phyloP scores from a whole-genome alignment of 2,329 filamentous ascomycete species.

The Paracamarosporium sp. region DNA sequence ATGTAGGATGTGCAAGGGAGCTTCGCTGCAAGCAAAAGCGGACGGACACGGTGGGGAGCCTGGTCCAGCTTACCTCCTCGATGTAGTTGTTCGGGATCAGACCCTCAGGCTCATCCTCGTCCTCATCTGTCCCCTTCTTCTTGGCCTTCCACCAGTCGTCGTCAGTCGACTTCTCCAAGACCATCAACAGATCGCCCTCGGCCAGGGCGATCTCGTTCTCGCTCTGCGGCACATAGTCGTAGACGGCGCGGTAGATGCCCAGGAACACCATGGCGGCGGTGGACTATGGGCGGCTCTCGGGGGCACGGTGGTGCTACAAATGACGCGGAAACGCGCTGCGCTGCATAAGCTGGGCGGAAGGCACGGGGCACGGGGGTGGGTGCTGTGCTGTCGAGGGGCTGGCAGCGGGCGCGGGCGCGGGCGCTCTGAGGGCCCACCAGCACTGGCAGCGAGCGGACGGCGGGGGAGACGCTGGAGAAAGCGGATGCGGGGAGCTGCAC shows the following conservation, averaged over 20 bases:
- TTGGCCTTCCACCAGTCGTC: conserved; percentile 97
- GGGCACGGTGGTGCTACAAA: conserved; percentile 19
- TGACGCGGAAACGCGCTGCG: conserved; percentile 22
- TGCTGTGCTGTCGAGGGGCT: conserved; percentile 30
- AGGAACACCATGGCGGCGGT: conserved; percentile 78
- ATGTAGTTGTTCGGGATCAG: conserved; percentile 95
- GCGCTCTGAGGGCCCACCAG: neutral
- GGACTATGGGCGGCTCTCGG: conserved; percentile 1
- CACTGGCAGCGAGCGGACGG: neutral
- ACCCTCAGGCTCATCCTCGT: conserved; percentile 90
- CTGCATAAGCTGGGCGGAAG: conserved; percentile 39
- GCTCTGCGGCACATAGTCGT: conserved; percentile 89
- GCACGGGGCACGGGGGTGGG: conserved; percentile 22
- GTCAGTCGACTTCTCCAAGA: conserved; percentile 77
- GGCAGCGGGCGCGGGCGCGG: conserved; percentile 16
- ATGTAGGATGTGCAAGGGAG: neutral
- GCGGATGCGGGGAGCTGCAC: conserved; percentile 5
- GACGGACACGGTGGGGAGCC: neutral
- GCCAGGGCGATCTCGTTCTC: conserved; percentile 83
- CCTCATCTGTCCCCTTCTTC: conserved; percentile 78
- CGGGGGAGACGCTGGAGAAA: neutral
- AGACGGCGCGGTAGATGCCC: conserved; percentile 87
- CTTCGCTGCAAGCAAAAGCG: neutral
- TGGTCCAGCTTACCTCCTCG: conserved; percentile 74
- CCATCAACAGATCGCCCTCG: conserved; percentile 88